phyloP scores from a whole-genome alignment of 352 stramenopile genomes.

The Phytophthora agathidicida region DNA sequence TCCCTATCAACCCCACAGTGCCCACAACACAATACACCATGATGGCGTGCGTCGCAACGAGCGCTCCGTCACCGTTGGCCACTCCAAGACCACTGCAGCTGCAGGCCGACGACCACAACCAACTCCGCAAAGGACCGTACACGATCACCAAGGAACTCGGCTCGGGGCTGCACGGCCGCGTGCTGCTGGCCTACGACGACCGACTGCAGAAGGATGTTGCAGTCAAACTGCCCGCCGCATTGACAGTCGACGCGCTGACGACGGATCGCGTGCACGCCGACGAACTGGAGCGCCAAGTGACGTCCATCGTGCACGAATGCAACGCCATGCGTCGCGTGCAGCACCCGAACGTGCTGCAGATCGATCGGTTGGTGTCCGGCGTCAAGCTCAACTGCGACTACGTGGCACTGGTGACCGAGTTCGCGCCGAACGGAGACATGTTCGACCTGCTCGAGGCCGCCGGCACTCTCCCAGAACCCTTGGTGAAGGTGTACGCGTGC shows the following conservation, averaged over 20 bases:
- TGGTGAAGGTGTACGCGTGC: conserved; percentile 74
- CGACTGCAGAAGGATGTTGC: conserved; percentile 52
- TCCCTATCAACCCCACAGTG: conserved; percentile 8
- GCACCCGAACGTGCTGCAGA: conserved; percentile 67
- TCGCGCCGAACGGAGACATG: conserved; percentile 77
- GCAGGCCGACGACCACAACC: neutral
- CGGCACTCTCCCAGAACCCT: conserved; percentile 59
- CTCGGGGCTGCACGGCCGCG: conserved; percentile 65
- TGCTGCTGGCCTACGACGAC: conserved; percentile 66
- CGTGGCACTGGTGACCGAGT: conserved; percentile 81
- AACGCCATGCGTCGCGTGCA: conserved; percentile 57
- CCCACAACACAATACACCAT: conserved; percentile 15
- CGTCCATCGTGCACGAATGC: conserved; percentile 68
- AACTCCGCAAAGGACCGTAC: conserved; percentile 40
- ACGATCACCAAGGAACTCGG: conserved; percentile 66
- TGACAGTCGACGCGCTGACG: conserved; percentile 22
- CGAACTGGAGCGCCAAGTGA: conserved; percentile 65
- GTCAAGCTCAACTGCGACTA: conserved; percentile 52
- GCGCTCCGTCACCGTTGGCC: conserved; percentile 1
- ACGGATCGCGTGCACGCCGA: conserved; percentile 33
- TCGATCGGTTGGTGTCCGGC: conserved; percentile 46
- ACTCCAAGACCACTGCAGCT: conserved; percentile 1
- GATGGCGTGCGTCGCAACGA: conserved; percentile 31
- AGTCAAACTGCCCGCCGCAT: conserved; percentile 73
- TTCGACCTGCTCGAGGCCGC: conserved; percentile 84